Conservation (phyloP, 1,284 basidiomycete genomes). For the Boletus sp. region DNA sequence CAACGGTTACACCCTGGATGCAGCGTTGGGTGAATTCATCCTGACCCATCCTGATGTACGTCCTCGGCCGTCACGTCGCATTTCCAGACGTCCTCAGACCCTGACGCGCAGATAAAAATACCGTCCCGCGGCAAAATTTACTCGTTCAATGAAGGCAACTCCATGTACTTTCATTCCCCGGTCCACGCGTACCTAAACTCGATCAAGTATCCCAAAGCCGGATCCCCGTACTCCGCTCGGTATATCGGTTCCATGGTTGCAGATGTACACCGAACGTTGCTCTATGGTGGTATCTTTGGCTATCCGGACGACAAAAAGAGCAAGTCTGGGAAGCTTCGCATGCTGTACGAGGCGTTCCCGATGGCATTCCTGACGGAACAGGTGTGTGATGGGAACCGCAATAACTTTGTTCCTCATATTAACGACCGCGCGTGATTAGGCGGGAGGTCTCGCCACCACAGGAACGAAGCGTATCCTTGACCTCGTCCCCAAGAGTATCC, state of each 20-base stretch:
- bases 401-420: not conserved
- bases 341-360: slow-evolving; percentile 99
- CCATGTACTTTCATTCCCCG: slow-evolving; percentile 88
- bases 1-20: slow-evolving; percentile 98
- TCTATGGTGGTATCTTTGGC: slow-evolving; percentile 98
- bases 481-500: slow-evolving; percentile 84
- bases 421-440: slow-evolving; percentile 43
- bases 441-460: slow-evolving; percentile 94
- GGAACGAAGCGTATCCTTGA: slow-evolving; percentile 91
- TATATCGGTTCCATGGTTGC: slow-evolving; percentile 99
- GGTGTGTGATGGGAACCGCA: slow-evolving; percentile 41
- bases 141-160: slow-evolving; percentile 99
- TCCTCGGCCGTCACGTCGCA: slow-evolving; percentile 11
- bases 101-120: slow-evolving; percentile 71
- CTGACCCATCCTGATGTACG: slow-evolving; percentile 93
- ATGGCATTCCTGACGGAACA: slow-evolving; percentile 97
- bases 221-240: slow-evolving; percentile 87
- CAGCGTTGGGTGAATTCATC: slow-evolving; percentile 95
- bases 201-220: slow-evolving; percentile 84
- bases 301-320: slow-evolving; percentile 99
- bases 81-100: slow-evolving; percentile 6
- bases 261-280: slow-evolving; percentile 92
- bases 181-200: slow-evolving; percentile 87
- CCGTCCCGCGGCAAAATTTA: slow-evolving; percentile 97
- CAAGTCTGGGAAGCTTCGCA: slow-evolving; percentile 90